Base-by-base conservation (phyloP, 2,329 filamentous ascomycete species). In the Fusarium tjaetaba region DNA sequence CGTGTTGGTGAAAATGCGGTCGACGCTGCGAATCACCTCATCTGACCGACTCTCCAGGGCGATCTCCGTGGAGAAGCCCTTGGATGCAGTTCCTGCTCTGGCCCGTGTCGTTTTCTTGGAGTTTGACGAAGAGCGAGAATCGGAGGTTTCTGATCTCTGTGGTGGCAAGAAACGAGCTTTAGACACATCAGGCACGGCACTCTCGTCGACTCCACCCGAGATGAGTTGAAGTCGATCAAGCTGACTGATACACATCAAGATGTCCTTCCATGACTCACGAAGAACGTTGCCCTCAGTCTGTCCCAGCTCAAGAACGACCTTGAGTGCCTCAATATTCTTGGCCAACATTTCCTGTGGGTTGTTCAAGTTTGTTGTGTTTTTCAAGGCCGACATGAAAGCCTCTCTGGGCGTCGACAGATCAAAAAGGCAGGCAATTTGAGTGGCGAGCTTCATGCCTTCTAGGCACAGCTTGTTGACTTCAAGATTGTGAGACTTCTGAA, bases 1-100 rank as follows among this genome's bases (percentile, higher is more conserved):
- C 0, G 96, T 98, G 79, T 97, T 97, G 53, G 95, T 97, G 80
- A 99, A 99, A 77, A 99, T 98, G 43, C 94, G 90, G 82, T 99
- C 97, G 8, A 99, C 95, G 32, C 93, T 92, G 77, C 95, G 94
- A 76, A 98, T 91, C 77, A 98, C 95, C 73, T 98, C 95, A 68
- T 97, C 94, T 1, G 96, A 98, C 55, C 95, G 91, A 79, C 94
- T 96, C 81, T 98, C 96, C 67, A 96, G 90, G 1, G 96, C 97
- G 75, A 98, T 94, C 72, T 97, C 95, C 45, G 89, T 85, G 2
- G 90, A 91, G 74, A 92, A 91, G 14, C 88, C 89, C 59, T 92
- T 91, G 45, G 93, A 90, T 14, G 86, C 85, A 6, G 90, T 87
- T 64, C 86, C 87, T 46, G 90, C 84, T 65, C 88, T 82, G 77